These are phyloP conservation scores for Cordyceps pruinosa DNA, from an alignment of 2,329 filamentous ascomycete species.

Conservation along the genomic window DNA sequence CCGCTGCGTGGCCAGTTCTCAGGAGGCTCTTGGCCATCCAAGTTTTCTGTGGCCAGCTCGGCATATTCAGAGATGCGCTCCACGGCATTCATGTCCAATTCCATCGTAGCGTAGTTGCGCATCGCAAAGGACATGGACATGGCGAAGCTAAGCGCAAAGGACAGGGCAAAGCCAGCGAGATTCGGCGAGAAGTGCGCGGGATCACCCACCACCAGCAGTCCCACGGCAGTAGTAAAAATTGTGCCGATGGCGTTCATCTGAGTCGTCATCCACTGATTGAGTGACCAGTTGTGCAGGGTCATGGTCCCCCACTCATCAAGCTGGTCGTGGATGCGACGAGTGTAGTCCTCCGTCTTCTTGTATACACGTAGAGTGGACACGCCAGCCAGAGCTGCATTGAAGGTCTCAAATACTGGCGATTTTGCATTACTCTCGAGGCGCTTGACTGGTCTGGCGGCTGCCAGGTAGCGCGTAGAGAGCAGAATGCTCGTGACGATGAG, in stretches of 20 bases:
- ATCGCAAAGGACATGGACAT: constrained; percentile 59
- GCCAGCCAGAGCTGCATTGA: constrained; percentile 64
- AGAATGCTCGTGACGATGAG: constrained; percentile 51
- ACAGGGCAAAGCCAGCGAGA: constrained; percentile 67
- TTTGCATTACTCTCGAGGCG: constrained; percentile 70
- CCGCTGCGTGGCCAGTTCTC: constrained; percentile 71
- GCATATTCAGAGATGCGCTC: constrained; percentile 73
- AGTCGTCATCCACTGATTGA: constrained; percentile 71
- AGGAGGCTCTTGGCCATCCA: constrained; percentile 53
- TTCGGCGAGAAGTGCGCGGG: constrained; percentile 58
- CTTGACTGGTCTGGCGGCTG: constrained; percentile 66
- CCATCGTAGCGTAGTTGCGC: constrained; percentile 60
- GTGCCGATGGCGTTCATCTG: constrained; percentile 66
- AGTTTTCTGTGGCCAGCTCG: constrained; percentile 58
- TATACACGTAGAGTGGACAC: constrained; percentile 74
- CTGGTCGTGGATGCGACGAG: constrained; percentile 60
- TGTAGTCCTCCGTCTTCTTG: constrained; percentile 58
- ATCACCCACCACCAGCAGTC: constrained; percentile 56
- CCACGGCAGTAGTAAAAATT: constrained; percentile 59
- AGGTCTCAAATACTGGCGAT: constrained; percentile 74
- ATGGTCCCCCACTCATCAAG: constrained; percentile 64
- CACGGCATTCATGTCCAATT: constrained; percentile 72
- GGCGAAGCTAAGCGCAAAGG: constrained; percentile 65
- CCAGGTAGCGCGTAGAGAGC: constrained; percentile 55
- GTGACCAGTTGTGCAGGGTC: constrained; percentile 61